A percentile compares a stretch with the other conserved stretches of the same genome.
These are phyloP conservation scores for Cladosporium sp. DNA, from an alignment of 2,329 filamentous ascomycete species.

Conservation along the genomic window DNA sequence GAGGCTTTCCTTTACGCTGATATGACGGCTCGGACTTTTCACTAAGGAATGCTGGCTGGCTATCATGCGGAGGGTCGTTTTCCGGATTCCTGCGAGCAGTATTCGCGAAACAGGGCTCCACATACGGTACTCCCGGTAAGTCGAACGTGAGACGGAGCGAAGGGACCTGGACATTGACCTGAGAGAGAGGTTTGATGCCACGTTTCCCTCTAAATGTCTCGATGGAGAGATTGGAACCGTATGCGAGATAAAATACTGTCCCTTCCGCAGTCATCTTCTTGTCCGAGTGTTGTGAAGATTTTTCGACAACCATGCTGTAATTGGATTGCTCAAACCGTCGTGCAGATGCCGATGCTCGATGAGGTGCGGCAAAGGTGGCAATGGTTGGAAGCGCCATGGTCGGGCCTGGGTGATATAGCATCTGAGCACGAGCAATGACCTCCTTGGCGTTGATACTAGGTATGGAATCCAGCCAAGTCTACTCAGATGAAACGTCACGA, in stretches of 20 bases:
- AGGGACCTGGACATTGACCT: slow-evolving; percentile 76
- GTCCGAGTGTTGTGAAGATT: neutral
- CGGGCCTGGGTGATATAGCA: neutral
- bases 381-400: neutral
- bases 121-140: slow-evolving; percentile 76
- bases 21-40: slow-evolving; percentile 31
- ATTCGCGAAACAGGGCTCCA: slow-evolving; percentile 89
- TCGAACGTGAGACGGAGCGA: slow-evolving; percentile 74
- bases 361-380: neutral
- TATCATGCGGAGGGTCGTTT: slow-evolving; percentile 15
- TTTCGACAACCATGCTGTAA: neutral
- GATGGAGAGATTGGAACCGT: slow-evolving; percentile 81
- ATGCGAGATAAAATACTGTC: slow-evolving; percentile 51
- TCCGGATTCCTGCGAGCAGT: slow-evolving; percentile 53
- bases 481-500: no score
- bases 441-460: no score
- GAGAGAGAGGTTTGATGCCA: slow-evolving; percentile 73
- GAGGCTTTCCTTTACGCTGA: slow-evolving; percentile 11
- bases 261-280: slow-evolving; percentile 7
- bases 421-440: no score
- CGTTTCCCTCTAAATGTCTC: slow-evolving; percentile 73
- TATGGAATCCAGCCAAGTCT: no score
- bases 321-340: neutral
- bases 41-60: neutral
- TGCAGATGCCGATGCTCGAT: slow-evolving; percentile 6